Percentiles rank a stretch among this genome's conserved stretches.
Conservation (phyloP, 2,329 filamentous ascomycete species). For the Epichloe scottii region DNA sequence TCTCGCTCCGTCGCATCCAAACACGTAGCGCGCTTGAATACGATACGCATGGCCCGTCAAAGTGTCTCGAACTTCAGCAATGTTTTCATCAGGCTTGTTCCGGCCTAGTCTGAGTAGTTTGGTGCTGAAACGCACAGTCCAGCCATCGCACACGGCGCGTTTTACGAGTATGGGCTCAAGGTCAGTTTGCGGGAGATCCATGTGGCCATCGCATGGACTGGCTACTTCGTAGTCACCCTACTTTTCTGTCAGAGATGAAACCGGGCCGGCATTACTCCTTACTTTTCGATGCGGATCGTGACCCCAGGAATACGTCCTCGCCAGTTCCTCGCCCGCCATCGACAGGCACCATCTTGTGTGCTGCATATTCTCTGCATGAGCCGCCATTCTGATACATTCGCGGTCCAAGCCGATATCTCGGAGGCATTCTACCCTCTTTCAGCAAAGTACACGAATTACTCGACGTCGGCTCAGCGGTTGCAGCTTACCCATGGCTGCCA, state of each 20-base stretch:
- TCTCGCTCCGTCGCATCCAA: conserved; percentile 38
- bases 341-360: conserved; percentile 40
- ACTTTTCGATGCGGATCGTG: conserved; percentile 32
- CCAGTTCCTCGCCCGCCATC: conserved; percentile 41
- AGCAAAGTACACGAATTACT: not conserved
- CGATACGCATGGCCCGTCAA: conserved; percentile 24
- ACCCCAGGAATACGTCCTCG: conserved; percentile 37
- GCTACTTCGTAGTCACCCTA: conserved; percentile 30
- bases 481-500: conserved; percentile 32
- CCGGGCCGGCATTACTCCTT: not conserved
- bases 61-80: conserved; percentile 22
- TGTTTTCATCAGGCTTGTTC: conserved; percentile 14
- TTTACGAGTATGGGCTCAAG: conserved; percentile 29
- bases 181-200: conserved; percentile 31
- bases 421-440: conserved; percentile 30
- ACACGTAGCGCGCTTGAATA: conserved; percentile 39
- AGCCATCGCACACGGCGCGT: conserved; percentile 23
- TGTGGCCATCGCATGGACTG: conserved; percentile 25
- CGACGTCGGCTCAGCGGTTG: not conserved
- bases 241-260: not conserved
- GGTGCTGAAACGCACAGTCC: conserved; percentile 24
- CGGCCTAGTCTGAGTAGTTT: conserved; percentile 18
- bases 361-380: conserved; percentile 28
- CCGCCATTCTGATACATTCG: conserved; percentile 24
- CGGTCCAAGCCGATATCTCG: conserved; percentile 37